Conservation (phyloP, 2,329 filamentous ascomycete genomes). For the Colletotrichum sp. region DNA sequence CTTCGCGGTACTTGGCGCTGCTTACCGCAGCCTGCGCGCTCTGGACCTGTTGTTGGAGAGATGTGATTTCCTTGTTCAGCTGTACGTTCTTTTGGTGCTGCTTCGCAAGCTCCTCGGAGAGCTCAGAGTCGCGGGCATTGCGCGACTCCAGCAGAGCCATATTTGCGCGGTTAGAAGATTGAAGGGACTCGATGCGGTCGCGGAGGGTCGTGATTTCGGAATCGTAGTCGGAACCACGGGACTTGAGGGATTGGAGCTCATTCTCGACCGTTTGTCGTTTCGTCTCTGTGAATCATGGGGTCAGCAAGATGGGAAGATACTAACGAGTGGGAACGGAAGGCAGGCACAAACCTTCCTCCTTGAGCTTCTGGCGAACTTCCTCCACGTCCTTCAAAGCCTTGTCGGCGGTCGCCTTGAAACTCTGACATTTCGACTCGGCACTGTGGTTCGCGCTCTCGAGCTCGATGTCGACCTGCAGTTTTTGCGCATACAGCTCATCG, state of each 20-base stretch:
- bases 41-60: slow-evolving; percentile 84
- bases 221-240: slow-evolving; percentile 75
- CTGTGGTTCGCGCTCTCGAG: slow-evolving; percentile 88
- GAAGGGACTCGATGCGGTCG: slow-evolving; percentile 83
- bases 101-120: slow-evolving; percentile 84
- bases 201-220: slow-evolving; percentile 79
- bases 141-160: slow-evolving; percentile 90
- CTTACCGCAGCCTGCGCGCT: slow-evolving; percentile 79
- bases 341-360: slow-evolving; percentile 72
- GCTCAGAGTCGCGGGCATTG: slow-evolving; percentile 81
- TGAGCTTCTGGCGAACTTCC: slow-evolving; percentile 79
- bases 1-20: slow-evolving; percentile 87
- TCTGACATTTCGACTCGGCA: slow-evolving; percentile 81
- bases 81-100: slow-evolving; percentile 90
- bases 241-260: slow-evolving; percentile 79
- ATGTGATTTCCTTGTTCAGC: slow-evolving; percentile 80
- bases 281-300: slow-evolving; percentile 63
- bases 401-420: slow-evolving; percentile 80
- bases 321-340: neutral
- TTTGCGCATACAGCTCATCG: slow-evolving; percentile 83
- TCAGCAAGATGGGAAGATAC: neutral
- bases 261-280: slow-evolving; percentile 77
- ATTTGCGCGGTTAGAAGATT: slow-evolving; percentile 91
- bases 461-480: slow-evolving; percentile 89
- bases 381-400: slow-evolving; percentile 85